Percentiles rank a stretch among this genome's conserved stretches.
Evolutionary conservation across 192 early-diverging fungal genomes (phyloP).

Genomic region (Coemansia umbellata): DNA sequence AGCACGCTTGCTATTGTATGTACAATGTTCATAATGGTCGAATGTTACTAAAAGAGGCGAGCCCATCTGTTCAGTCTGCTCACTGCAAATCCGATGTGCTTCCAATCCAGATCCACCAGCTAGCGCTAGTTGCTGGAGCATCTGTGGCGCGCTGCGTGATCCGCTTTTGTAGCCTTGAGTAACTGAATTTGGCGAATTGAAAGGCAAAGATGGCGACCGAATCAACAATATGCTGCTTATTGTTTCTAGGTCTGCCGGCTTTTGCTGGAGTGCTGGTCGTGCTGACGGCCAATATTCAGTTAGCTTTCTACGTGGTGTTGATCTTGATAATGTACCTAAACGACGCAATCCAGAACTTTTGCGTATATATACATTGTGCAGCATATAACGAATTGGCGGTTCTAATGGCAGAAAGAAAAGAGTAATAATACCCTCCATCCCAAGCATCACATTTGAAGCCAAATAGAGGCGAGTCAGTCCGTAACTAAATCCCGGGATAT

Average conservation of each 20-base stretch:
- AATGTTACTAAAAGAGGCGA: not conserved
- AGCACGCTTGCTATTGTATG: not conserved
- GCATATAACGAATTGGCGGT: slow-evolving; percentile 44
- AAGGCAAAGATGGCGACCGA: not conserved
- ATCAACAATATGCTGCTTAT: not conserved
- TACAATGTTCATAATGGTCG: not conserved
- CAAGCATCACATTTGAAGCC: slow-evolving; percentile 43
- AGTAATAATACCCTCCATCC: slow-evolving; percentile 41
- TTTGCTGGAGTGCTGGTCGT: not conserved
- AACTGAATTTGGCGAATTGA: not conserved
- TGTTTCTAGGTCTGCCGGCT: not conserved
- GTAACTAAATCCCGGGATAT: not conserved
- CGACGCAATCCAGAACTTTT: slow-evolving; percentile 19
- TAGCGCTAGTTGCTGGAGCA: not conserved
- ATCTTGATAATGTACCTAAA: slow-evolving; percentile 14
- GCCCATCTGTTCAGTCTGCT: not conserved
- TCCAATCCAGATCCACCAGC: not conserved
- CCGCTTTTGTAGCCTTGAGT: not conserved
- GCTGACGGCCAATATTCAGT: slow-evolving; percentile 21
- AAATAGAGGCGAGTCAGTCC: slow-evolving; percentile 28
- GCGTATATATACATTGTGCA: slow-evolving; percentile 30
- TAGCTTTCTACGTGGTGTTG: slow-evolving; percentile 3
- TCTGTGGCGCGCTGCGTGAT: not conserved
- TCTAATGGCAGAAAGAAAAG: slow-evolving; percentile 41
- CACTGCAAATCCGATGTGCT: not conserved